Conservation (phyloP, 2,329 filamentous ascomycete genomes). For the Ceratocystis albifundus region DNA sequence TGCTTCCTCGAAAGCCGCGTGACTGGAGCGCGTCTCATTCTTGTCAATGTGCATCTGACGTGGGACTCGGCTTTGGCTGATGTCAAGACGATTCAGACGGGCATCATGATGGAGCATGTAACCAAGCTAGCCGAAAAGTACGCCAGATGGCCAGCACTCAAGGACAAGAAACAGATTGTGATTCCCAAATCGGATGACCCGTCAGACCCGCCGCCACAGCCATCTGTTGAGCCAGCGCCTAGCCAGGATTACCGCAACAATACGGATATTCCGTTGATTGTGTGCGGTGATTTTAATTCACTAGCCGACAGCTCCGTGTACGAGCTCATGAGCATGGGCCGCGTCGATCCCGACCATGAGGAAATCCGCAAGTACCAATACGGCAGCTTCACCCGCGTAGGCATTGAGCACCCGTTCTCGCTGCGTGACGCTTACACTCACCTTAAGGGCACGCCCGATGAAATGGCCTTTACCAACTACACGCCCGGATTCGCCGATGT, state of each 20-base stretch:
- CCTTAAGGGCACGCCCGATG: slow-evolving; percentile 69
- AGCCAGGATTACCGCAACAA: slow-evolving; percentile 79
- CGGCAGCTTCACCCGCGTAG: slow-evolving; percentile 82
- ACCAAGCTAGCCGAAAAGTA: slow-evolving; percentile 79
- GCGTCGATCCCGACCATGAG: slow-evolving; percentile 62
- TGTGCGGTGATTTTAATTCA: slow-evolving; percentile 96
- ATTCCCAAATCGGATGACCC: slow-evolving; percentile 33
- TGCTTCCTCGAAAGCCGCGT: slow-evolving; percentile 84
- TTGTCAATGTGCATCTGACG: slow-evolving; percentile 87
- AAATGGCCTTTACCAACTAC: slow-evolving; percentile 92
- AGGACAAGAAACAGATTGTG: slow-evolving; percentile 59
- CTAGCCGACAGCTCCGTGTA: slow-evolving; percentile 78
- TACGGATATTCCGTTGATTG: slow-evolving; percentile 76
- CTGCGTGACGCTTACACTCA: slow-evolving; percentile 80
- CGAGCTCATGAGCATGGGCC: slow-evolving; percentile 73
- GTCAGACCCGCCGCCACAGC: slow-evolving; percentile 37
- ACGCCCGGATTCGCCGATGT: slow-evolving; percentile 85
- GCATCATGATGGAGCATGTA: slow-evolving; percentile 86
- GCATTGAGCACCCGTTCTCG: slow-evolving; percentile 89
- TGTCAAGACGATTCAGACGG: slow-evolving; percentile 92
- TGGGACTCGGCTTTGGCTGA: slow-evolving; percentile 88
- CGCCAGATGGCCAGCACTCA: slow-evolving; percentile 63
- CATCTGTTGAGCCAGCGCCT: slow-evolving; percentile 56
- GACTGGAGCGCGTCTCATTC: slow-evolving; percentile 82
- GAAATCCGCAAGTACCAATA: slow-evolving; percentile 76